A percentile compares a stretch with the other conserved stretches of the same genome.
Conservation (phyloP, 805 yeast genomes). For the Jamesozyma gamospora region DNA sequence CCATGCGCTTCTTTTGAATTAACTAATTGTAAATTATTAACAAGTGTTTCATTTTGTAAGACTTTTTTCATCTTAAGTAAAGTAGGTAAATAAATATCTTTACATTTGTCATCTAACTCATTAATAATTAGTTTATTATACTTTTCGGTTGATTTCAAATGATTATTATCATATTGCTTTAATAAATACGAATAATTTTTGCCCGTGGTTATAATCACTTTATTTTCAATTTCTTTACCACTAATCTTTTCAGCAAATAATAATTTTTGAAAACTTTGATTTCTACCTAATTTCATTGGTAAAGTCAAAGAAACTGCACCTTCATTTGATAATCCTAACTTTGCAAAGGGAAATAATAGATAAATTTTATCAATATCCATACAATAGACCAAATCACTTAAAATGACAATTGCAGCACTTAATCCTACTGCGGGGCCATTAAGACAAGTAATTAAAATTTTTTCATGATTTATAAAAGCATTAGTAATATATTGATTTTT, state of each 20-base stretch:
- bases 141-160: slow-evolving; percentile 30
- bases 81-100: slow-evolving; percentile 33
- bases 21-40: slow-evolving; percentile 34
- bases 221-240: slow-evolving; percentile 49
- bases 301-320: slow-evolving; percentile 67
- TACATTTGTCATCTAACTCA: slow-evolving; percentile 31
- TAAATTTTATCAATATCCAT: slow-evolving; percentile 40
- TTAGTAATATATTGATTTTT: slow-evolving; percentile 63
- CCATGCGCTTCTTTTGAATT: slow-evolving; percentile 56
- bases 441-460: slow-evolving; percentile 60
- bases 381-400: slow-evolving; percentile 69
- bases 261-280: slow-evolving; percentile 63
- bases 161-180: slow-evolving; percentile 35
- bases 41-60: slow-evolving; percentile 25
- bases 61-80: slow-evolving; percentile 36
- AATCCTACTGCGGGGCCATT: slow-evolving; percentile 87
- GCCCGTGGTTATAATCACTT: neutral
- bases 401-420: slow-evolving; percentile 59
- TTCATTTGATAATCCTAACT: slow-evolving; percentile 74
- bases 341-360: slow-evolving; percentile 67
- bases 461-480: slow-evolving; percentile 58
- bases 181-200: neutral
- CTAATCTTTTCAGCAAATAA: slow-evolving; percentile 55
- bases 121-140: slow-evolving; percentile 37
- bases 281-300: slow-evolving; percentile 60